Evolutionary conservation across 2,329 filamentous ascomycete species (phyloP), one percentile per base, ranked within the genome.

Genomic region (Fusarium pseudograminearum): DNA sequence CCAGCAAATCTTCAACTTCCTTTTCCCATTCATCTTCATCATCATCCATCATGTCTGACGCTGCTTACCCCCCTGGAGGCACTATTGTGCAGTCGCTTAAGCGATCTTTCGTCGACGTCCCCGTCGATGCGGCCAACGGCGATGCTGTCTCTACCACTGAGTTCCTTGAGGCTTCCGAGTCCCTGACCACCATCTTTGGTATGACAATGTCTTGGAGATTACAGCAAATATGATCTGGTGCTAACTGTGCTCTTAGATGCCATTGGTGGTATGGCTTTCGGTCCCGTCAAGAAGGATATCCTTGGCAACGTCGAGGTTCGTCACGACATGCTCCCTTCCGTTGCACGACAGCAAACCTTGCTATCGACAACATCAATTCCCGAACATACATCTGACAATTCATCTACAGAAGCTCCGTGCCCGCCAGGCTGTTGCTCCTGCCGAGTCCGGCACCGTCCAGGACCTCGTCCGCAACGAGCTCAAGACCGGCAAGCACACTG

Each of bases 161-260:
- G 79, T 99, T 98, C 82, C 91, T 98, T 70, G 92, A 97, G 72
- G 96, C 96, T 61, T 88, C 93, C 55, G 94, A 98, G 86, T 90
- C 92, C 59, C 83, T 98, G 79, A 92, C 91, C 55, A 92, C 89
- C 67, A 89, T 99, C 67, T 98, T 98, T 77, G 93, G 93, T 96
- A 76, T 30, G 74, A 50, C 3, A 47, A 26, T 30, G 16, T 22
- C 26, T 24, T n/a, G 20, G 24, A 16, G 6, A 18, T 15, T 3
- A 41, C 7, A 4, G 14, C 7, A 12, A 30, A 30, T 2, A 47
- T 14, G 4, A 10, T 18, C 16, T 46, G 33, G 15, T 45, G 52
- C 71, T 73, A 65, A 75, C 36, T 38, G 5, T 18, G 4, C 65
- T 48, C n/a, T 18, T 38, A 91, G 89, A 91, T 78, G 81, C 86